Base-by-base conservation (phyloP, 2,329 filamentous ascomycete species). In the Hortaea sp. region DNA sequence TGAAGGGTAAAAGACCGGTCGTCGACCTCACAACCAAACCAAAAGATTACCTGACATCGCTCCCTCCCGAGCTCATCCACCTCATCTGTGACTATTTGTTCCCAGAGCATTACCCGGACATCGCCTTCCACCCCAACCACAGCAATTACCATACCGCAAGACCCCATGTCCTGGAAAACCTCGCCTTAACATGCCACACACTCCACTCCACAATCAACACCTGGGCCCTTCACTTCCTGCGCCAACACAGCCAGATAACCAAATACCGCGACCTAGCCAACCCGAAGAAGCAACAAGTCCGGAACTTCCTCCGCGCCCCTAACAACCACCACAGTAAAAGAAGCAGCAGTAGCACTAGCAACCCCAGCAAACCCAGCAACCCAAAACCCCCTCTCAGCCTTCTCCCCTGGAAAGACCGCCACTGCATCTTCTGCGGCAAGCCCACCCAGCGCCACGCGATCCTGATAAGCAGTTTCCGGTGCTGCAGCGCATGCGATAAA, bases 381-480 rank as follows among this genome's bases (percentile, higher is more conserved):
- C 20, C 20, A 20, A 20, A 20, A 20, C 20, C 20, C 20, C 20
- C 20, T 20, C 20, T 20, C 32, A 51, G 52, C 6, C 45, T 62
- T 0, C 50, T 62, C 7, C 49, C 41, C n/a, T 62, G 57, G 54
- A 47, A 43, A 7, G 42, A 47, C 3, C 48, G 45, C 9, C 47
- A 57, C 47, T 64, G 61, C 43, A 48, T 58, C 44, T 63, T 63
- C 49, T 64, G 61, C 49, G 61, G 61, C 27, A 61, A 56, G 31
- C 49, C 45, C 7, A 53, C 51, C 28, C 6, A 12, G 4, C 50
- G 59, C 2, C 49, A 43, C 5, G 58, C 59, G 10, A 60, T 61
- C 20, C 48, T 63, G 12, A 53, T 57, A 41, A 63, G 57, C 37
- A 55, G 58, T 0, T 38, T 62, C n/a, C 43, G 48, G 7, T 62